These are phyloP conservation scores for Trametes cubensis DNA, from an alignment of 768 basidiomycete species.

Conservation along the genomic window DNA sequence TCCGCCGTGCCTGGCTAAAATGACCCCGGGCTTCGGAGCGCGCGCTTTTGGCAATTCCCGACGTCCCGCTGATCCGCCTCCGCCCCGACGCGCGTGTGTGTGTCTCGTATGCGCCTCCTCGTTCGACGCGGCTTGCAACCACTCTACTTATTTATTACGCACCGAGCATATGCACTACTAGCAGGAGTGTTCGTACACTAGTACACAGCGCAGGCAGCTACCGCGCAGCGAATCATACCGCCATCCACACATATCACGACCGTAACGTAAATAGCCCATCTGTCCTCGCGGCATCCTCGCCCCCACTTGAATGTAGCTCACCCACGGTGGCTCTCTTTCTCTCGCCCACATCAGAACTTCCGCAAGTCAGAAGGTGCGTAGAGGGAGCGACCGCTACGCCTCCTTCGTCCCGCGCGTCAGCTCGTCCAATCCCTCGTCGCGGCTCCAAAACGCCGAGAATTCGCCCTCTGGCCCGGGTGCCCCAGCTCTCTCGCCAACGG, in stretches of 20 bases:
- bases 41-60: constrained; percentile 21
- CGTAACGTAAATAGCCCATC: constrained; percentile 12
- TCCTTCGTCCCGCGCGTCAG: constrained; percentile 69
- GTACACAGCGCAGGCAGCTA: not conserved
- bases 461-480: constrained; percentile 33
- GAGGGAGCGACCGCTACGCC: constrained; percentile 3
- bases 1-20: constrained; percentile 9
- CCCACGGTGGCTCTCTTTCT: not conserved
- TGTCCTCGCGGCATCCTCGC: not conserved
- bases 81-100: not conserved
- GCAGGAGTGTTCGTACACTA: constrained; percentile 4
- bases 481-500: constrained; percentile 8
- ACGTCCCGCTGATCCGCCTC: constrained; percentile 6
- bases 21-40: not conserved
- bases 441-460: constrained; percentile 58
- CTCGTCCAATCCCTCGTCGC: constrained; percentile 76
- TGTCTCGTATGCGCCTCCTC: not conserved
- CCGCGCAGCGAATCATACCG: not conserved
- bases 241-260: not conserved
- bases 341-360: constrained; percentile 5
- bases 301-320: not conserved
- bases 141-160: too few relatives aligned
- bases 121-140: too few relatives aligned
- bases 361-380: not conserved
- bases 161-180: too few relatives aligned